Base-by-base conservation (phyloP, 352 stramenopile genomes). In the Phytophthora rubi region DNA sequence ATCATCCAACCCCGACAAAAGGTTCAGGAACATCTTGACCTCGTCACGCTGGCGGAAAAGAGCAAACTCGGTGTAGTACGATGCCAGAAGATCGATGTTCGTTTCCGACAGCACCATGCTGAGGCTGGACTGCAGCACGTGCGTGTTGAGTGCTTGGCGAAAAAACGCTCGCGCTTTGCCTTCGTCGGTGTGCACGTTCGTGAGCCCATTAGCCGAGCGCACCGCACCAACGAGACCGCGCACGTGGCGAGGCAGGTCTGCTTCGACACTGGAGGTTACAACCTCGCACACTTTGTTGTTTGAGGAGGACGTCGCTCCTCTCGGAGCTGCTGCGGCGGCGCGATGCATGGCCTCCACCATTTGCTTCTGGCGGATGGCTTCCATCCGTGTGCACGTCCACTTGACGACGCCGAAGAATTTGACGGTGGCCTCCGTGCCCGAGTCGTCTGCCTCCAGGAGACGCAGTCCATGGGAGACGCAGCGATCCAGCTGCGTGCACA, bases 321-420 rank as follows among this genome's bases (percentile, higher is more conserved):
- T 76, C 7, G 62, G 49, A 9, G 48, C 65, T 18, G 42, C 48
- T 10, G 44, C 55, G 42, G 54, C 62, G 12, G 76, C 82, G 16
- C 73, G 74, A n/a, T 88, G 82, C 79, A 92, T 90, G 45, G 78
- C 83, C 18, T 90, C 74, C 44, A 92, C 63, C 72, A 87, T 75
- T 58, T 92, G 87, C 56, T 83, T 82, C 71, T 89, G 79, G 21
- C 85, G 81, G 48, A 94, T 84, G 13, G 85, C 82, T 64, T 90
- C 85, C 42, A 95, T 79, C 39, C 88, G 76, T 30, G 88, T 92
- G 73, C 86, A 95, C 12, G 86, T 93, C 88, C 88, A 95, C 74
- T 95, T 95, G 65, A 91, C 82, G 4, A 93, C 77, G 16, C 88
- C 88, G 52, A 94, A 95, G 74, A 94, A 95, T 60, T 95, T 91